Percentiles rank a stretch among this genome's conserved stretches.
These are phyloP conservation scores for Dendrobium officinale DNA, from an alignment of 106 monocot species.

Conservation along the genomic window DNA sequence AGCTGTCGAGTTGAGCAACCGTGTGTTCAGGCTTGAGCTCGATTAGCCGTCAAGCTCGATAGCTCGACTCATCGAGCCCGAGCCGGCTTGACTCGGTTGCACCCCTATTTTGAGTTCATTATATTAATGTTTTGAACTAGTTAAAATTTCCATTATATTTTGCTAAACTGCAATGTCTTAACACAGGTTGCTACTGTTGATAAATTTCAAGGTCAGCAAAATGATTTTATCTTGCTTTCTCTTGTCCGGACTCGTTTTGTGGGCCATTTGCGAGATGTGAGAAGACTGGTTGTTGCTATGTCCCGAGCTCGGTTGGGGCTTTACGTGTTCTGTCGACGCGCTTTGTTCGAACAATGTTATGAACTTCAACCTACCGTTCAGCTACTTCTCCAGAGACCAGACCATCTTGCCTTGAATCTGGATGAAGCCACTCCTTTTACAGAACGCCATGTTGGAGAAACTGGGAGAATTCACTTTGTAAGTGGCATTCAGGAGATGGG, in stretches of 20 bases:
- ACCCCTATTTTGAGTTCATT: background rate
- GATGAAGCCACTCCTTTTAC: conserved; percentile 73
- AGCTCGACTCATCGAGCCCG: too few relatives aligned
- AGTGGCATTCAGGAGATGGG: conserved; percentile 74
- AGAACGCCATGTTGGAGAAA: conserved; percentile 62
- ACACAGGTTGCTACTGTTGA: conserved; percentile 86
- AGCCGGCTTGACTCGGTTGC: too few relatives aligned
- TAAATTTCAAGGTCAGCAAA: conserved; percentile 99
- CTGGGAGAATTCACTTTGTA: conserved; percentile 51
- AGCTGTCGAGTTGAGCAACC: too few relatives aligned
- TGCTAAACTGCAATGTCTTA: background rate
- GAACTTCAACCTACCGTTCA: conserved; percentile 94
- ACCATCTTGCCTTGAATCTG: conserved; percentile 61
- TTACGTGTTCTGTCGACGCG: conserved; percentile 81
- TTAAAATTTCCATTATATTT: background rate
- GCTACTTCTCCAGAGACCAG: conserved; percentile 80
- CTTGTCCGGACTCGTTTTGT: conserved; percentile 96
- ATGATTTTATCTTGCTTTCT: conserved; percentile 91
- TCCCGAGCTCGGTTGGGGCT: conserved; percentile 90
- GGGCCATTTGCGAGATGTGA: conserved; percentile 93
- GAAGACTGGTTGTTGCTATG: conserved; percentile 95
- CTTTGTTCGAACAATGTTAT: conserved; percentile 92
- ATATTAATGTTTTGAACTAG: background rate
- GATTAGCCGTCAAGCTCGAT: too few relatives aligned
- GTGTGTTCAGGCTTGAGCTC: too few relatives aligned